phyloP scores from a whole-genome alignment of 2,329 filamentous ascomycete genomes.

The Paracorniculantispora psalliotae region DNA sequence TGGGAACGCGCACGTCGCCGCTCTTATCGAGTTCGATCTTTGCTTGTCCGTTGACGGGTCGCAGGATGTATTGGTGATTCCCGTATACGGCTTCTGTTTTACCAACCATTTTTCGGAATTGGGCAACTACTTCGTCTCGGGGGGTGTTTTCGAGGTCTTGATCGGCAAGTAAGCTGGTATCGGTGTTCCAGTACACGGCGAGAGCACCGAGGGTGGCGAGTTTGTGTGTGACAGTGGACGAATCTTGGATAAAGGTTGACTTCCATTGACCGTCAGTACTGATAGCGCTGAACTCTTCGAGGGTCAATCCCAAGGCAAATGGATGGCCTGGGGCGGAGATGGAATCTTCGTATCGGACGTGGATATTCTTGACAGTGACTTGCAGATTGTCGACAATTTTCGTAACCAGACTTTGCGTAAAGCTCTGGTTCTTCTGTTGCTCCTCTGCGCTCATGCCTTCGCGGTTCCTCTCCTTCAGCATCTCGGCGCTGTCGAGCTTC shows the following conservation, averaged over 20 bases:
- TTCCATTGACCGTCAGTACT: conserved; percentile 95
- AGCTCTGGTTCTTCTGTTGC: conserved; percentile 95
- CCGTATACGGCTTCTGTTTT: conserved; percentile 53
- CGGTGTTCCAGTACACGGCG: conserved; percentile 97
- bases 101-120: conserved; percentile 76
- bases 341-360: conserved; percentile 96
- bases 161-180: conserved; percentile 64
- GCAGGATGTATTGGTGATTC: conserved; percentile 87
- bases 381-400: conserved; percentile 99
- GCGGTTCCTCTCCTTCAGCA: conserved; percentile 86
- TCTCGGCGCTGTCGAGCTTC: conserved; percentile 91
- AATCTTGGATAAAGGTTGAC: conserved; percentile 91
- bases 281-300: conserved; percentile 94
- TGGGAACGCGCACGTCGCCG: conserved; percentile 70
- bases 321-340: conserved; percentile 93
- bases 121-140: conserved; percentile 71
- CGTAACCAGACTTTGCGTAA: conserved; percentile 88
- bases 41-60: conserved; percentile 90
- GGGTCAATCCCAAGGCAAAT: conserved; percentile 84
- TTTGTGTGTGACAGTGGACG: conserved; percentile 81
- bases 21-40: conserved; percentile 95
- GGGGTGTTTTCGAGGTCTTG: conserved; percentile 51
- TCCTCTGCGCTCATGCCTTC: conserved; percentile 93
- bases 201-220: conserved; percentile 84
- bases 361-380: conserved; percentile 96